phyloP scores from a whole-genome alignment of 2,329 filamentous ascomycete genomes.

The Sphaerulina populicola region DNA sequence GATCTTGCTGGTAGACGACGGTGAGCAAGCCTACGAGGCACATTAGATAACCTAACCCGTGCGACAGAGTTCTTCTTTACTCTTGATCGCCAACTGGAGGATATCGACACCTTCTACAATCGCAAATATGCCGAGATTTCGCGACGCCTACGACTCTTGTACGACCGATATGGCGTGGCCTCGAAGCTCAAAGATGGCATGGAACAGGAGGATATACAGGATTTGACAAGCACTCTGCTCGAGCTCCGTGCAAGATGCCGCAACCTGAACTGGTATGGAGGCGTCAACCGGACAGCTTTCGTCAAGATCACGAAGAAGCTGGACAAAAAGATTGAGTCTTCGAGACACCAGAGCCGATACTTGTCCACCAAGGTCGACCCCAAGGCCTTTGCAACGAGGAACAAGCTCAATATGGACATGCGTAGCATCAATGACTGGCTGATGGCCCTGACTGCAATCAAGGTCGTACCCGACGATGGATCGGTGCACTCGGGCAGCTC shows the following conservation, averaged over 20 bases:
- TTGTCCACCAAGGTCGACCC: constrained; percentile 85
- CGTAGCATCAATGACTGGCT: constrained; percentile 83
- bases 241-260: constrained; percentile 80
- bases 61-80: constrained; percentile 85
- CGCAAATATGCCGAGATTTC: constrained; percentile 82
- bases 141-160: constrained; percentile 73
- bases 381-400: constrained; percentile 74
- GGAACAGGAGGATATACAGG: constrained; percentile 82
- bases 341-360: constrained; percentile 69
- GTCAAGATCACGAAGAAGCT: constrained; percentile 98
- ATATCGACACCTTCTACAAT: constrained; percentile 94
- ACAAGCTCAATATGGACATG: constrained; percentile 50
- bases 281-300: constrained; percentile 91
- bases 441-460: constrained; percentile 67
- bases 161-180: constrained; percentile 75
- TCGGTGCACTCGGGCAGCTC: constrained; percentile 55
- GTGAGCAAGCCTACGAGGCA: constrained; percentile 21
- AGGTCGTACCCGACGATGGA: constrained; percentile 64
- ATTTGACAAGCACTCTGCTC: constrained; percentile 79
- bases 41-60: constrained; percentile 23
- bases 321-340: constrained; percentile 80
- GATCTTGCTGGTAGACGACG: constrained; percentile 82
- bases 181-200: constrained; percentile 62
- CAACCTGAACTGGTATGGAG: constrained; percentile 94
- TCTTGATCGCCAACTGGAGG: constrained; percentile 92